Percentiles rank a stretch among this genome's conserved stretches.
These are phyloP conservation scores for Lojkania enalia DNA, from an alignment of 2,329 filamentous ascomycete genomes.

Conservation along the genomic window DNA sequence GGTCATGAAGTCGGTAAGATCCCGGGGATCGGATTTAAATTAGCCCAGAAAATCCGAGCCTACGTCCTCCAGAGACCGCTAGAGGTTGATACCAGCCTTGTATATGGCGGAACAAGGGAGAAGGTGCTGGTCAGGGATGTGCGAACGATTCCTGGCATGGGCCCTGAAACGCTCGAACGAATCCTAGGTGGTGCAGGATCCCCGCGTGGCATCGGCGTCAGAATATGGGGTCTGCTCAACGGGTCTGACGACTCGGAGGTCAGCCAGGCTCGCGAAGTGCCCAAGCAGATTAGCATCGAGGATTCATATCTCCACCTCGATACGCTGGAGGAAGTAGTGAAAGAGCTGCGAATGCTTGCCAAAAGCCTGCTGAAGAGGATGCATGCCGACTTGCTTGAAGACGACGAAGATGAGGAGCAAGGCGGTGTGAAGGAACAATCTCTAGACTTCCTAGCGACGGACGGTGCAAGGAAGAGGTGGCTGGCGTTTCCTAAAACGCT, in stretches of 20 bases:
- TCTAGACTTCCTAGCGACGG: not conserved
- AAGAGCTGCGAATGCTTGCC: slow-evolving; percentile 70
- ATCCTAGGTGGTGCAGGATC: slow-evolving; percentile 71
- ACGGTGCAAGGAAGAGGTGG: slow-evolving; percentile 58
- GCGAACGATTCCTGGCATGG: slow-evolving; percentile 65
- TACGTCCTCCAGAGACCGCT: slow-evolving; percentile 57
- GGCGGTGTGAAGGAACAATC: not conserved
- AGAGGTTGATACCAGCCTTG: slow-evolving; percentile 49
- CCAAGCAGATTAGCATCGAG: slow-evolving; percentile 90
- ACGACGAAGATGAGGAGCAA: slow-evolving; percentile 44
- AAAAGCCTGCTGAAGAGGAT: slow-evolving; percentile 75
- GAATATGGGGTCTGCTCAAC: slow-evolving; percentile 78
- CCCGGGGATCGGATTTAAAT: slow-evolving; percentile 83
- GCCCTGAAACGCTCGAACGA: slow-evolving; percentile 65
- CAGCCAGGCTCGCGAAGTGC: slow-evolving; percentile 69
- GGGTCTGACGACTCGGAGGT: slow-evolving; percentile 79
- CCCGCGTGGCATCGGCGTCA: slow-evolving; percentile 70
- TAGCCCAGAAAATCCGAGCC: slow-evolving; percentile 67
- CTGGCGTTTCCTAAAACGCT: slow-evolving; percentile 79
- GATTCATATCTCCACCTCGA: slow-evolving; percentile 81
- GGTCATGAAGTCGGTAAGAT: slow-evolving; percentile 75
- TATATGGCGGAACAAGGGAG: slow-evolving; percentile 57
- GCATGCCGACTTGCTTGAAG: slow-evolving; percentile 71
- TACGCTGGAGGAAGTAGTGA: slow-evolving; percentile 63
- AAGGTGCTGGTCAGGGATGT: slow-evolving; percentile 67